A percentile compares a stretch with the other conserved stretches of the same genome.
phyloP scores from a whole-genome alignment of 2,329 filamentous ascomycete genomes.

The Monosporascus cannonballus region DNA sequence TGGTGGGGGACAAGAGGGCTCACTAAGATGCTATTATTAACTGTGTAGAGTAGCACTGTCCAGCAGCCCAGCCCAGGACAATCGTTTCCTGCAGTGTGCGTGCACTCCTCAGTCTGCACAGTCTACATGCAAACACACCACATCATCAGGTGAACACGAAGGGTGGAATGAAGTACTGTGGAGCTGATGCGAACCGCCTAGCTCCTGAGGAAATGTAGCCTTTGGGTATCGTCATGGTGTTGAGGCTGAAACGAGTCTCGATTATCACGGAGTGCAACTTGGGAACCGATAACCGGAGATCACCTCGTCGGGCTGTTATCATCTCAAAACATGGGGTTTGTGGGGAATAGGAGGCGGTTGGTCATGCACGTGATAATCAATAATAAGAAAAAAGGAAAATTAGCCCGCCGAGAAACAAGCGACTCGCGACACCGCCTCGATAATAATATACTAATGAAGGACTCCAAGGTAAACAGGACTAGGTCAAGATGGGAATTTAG shows the following conservation, averaged over 20 bases:
- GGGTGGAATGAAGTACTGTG: background rate
- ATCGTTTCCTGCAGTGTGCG: too few relatives aligned
- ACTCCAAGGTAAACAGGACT: too few relatives aligned
- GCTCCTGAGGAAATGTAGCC: background rate
- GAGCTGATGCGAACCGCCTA: background rate
- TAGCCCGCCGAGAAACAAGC: too few relatives aligned
- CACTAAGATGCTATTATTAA: background rate
- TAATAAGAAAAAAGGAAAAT: too few relatives aligned
- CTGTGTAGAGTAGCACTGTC: too few relatives aligned
- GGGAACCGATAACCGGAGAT: background rate
- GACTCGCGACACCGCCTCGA: too few relatives aligned
- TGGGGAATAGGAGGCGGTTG: background rate
- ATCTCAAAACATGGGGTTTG: background rate
- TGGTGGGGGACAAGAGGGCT: background rate
- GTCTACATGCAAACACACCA: background rate
- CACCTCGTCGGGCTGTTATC: background rate
- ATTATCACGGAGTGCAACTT: background rate
- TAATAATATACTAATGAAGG: too few relatives aligned
- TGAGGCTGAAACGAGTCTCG: background rate
- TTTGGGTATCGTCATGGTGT: background rate
- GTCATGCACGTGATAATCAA: too few relatives aligned
- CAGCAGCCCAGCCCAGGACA: too few relatives aligned
- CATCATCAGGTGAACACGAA: background rate
- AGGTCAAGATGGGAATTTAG: too few relatives aligned
- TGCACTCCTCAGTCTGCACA: too few relatives aligned